phyloP scores from a whole-genome alignment of 192 early-diverging fungal species.

The Gamsiella multidivaricata region DNA sequence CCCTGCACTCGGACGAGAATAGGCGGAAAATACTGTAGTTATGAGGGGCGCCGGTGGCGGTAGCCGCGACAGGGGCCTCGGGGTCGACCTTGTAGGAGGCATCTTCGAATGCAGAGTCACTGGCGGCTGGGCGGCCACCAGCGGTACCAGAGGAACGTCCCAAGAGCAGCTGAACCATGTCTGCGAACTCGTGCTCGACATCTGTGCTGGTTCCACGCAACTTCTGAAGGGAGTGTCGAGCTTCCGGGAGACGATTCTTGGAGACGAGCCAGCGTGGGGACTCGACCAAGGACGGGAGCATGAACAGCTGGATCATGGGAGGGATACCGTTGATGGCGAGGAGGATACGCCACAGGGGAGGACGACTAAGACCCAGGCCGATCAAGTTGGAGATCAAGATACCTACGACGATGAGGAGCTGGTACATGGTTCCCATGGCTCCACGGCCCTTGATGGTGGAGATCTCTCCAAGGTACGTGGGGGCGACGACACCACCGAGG shows the following conservation, averaged over 20 bases:
- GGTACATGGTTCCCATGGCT: slow-evolving; percentile 76
- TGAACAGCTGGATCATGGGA: slow-evolving; percentile 63
- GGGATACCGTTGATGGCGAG: slow-evolving; percentile 73
- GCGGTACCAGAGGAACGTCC: slow-evolving; percentile 31
- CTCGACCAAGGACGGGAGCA: slow-evolving; percentile 78
- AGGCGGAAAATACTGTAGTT: slow-evolving; percentile 67
- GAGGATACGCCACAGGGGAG: slow-evolving; percentile 79
- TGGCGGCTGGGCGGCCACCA: slow-evolving; percentile 25
- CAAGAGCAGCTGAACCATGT: slow-evolving; percentile 66
- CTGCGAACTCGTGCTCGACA: slow-evolving; percentile 71
- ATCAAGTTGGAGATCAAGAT: slow-evolving; percentile 77
- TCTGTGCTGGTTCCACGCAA: slow-evolving; percentile 63
- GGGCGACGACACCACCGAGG: slow-evolving; percentile 63
- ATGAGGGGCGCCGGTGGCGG: slow-evolving; percentile 29
- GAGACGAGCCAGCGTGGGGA: slow-evolving; percentile 79
- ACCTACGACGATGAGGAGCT: slow-evolving; percentile 82
- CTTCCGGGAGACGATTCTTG: slow-evolving; percentile 71
- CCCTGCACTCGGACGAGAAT: slow-evolving; percentile 64
- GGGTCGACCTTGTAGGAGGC: slow-evolving; percentile 22
- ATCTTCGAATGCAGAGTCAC: slow-evolving; percentile 37
- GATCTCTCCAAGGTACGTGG: slow-evolving; percentile 85
- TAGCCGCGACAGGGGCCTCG: slow-evolving; percentile 53
- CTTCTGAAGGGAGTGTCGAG: slow-evolving; percentile 59
- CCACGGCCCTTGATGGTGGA: slow-evolving; percentile 77
- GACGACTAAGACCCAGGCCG: slow-evolving; percentile 67